Percentiles rank a stretch among this genome's conserved stretches.
These are phyloP conservation scores for Diaporthe vexans DNA, from an alignment of 2,329 filamentous ascomycete species.

Conservation along the genomic window DNA sequence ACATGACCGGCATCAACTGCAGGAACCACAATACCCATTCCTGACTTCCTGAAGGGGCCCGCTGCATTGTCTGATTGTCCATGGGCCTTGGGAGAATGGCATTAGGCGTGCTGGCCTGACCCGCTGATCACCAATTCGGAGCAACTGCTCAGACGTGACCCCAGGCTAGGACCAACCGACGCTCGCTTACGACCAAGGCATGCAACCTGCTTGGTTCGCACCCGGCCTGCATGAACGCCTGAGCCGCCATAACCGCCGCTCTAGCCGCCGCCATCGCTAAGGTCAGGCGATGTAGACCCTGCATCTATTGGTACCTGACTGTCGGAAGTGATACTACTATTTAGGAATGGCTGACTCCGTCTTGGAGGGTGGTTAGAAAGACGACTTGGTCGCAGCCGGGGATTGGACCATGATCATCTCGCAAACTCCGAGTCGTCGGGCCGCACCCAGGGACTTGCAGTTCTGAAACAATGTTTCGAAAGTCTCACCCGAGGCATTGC, in stretches of 20 bases:
- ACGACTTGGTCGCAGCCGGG: background rate
- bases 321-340: conserved; percentile 18
- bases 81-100: background rate
- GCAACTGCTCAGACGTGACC: conserved; percentile 11
- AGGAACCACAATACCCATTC: conserved; percentile 24
- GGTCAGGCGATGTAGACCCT: background rate
- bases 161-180: conserved; percentile 1
- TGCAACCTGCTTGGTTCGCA: background rate
- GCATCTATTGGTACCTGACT: background rate
- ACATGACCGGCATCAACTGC: conserved; percentile 24
- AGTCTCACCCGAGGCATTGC: background rate
- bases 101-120: background rate
- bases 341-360: background rate
- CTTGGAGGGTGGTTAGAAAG: background rate
- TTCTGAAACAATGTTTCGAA: conserved; percentile 6
- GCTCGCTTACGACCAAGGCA: conserved; percentile 15
- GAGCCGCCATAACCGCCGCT: conserved; percentile 27
- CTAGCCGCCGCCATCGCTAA: conserved; percentile 18
- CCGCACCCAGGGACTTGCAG: background rate
- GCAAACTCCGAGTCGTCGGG: background rate
- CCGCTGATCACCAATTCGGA: conserved; percentile 17
- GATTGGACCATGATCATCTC: conserved; percentile 18
- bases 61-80: background rate
- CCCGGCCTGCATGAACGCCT: conserved; percentile 16
- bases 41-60: conserved; percentile 3